A percentile compares a stretch with the other conserved stretches of the same genome.
Conservation (phyloP, 1,284 basidiomycete genomes). For the Pterula multifida region DNA sequence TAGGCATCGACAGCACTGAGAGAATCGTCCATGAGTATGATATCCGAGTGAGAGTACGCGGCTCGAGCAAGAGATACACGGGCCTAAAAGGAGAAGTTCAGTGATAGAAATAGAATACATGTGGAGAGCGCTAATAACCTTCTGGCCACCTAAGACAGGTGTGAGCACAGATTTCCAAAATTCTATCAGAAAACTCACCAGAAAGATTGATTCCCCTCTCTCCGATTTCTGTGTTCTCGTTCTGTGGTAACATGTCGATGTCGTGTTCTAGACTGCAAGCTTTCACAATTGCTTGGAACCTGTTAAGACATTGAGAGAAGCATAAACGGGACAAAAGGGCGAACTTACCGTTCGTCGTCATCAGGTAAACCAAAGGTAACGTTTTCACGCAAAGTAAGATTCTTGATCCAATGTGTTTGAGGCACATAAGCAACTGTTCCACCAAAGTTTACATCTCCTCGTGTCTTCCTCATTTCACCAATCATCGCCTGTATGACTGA, state of each 20-base stretch:
- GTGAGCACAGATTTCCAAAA: slow-evolving; percentile 5
- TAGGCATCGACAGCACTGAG: slow-evolving; percentile 67
- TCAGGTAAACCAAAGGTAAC: slow-evolving; percentile 36
- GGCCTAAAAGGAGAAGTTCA: slow-evolving; percentile 30
- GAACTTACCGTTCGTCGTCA: slow-evolving; percentile 23
- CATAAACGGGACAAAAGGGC: slow-evolving; percentile 9
- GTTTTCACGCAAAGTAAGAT: slow-evolving; percentile 43
- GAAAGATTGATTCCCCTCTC: slow-evolving; percentile 71
- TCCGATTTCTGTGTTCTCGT: slow-evolving; percentile 71
- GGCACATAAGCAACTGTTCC: slow-evolving; percentile 47
- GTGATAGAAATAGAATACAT: background rate
- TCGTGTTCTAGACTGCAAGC: slow-evolving; percentile 59
- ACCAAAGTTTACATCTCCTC: slow-evolving; percentile 31
- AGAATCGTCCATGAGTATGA: slow-evolving; percentile 62
- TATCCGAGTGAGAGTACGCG: slow-evolving; percentile 64
- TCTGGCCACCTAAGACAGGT: slow-evolving; percentile 35
- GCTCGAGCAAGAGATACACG: slow-evolving; percentile 74
- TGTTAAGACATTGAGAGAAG: slow-evolving; percentile 12
- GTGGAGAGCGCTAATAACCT: slow-evolving; percentile 26
- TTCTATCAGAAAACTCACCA: slow-evolving; percentile 19
- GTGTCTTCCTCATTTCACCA: slow-evolving; percentile 45
- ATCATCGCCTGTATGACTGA: slow-evolving; percentile 40
- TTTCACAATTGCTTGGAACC: slow-evolving; percentile 40
- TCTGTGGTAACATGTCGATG: slow-evolving; percentile 51
- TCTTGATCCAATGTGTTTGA: slow-evolving; percentile 55